Evolutionary conservation across 768 basidiomycete species (phyloP).

Genomic region (Tricholoma terreum): DNA sequence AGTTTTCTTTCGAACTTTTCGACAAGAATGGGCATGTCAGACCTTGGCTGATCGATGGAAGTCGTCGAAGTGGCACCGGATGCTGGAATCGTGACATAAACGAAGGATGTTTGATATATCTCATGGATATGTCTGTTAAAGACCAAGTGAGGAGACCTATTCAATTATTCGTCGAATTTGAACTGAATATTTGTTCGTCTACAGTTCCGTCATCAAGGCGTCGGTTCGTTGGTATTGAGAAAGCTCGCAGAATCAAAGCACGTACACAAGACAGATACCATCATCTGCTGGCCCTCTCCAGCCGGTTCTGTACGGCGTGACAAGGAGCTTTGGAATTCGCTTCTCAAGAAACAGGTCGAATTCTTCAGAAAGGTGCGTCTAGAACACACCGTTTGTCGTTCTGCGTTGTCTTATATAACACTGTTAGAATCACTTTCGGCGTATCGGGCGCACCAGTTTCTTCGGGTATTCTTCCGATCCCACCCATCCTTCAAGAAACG

Average conservation of each 20-base stretch:
- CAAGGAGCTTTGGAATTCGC: neutral
- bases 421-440: conserved; percentile 23
- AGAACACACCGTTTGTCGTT: neutral
- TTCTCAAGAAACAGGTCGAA: conserved; percentile 3
- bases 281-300: conserved; percentile 26
- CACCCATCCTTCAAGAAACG: conserved; percentile 18
- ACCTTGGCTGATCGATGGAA: conserved; percentile 21
- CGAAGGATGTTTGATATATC: conserved; percentile 24
- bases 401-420: too few species aligned
- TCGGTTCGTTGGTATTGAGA: conserved; percentile 20
- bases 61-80: conserved; percentile 28
- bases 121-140: conserved; percentile 22
- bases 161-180: neutral
- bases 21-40: conserved; percentile 26
- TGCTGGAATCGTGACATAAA: conserved; percentile 30
- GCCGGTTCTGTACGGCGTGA: neutral
- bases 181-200: neutral
- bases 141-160: conserved; percentile 15
- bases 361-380: conserved; percentile 7
- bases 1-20: conserved; percentile 27
- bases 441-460: conserved; percentile 23
- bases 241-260: conserved; percentile 16
- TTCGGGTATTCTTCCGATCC: conserved; percentile 20
- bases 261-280: conserved; percentile 12
- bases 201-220: conserved; percentile 15